Percentiles rank a stretch among this genome's conserved stretches.
Conservation (phyloP, 2,329 filamentous ascomycete species). For the Teratosphaeriaceae sp. region DNA sequence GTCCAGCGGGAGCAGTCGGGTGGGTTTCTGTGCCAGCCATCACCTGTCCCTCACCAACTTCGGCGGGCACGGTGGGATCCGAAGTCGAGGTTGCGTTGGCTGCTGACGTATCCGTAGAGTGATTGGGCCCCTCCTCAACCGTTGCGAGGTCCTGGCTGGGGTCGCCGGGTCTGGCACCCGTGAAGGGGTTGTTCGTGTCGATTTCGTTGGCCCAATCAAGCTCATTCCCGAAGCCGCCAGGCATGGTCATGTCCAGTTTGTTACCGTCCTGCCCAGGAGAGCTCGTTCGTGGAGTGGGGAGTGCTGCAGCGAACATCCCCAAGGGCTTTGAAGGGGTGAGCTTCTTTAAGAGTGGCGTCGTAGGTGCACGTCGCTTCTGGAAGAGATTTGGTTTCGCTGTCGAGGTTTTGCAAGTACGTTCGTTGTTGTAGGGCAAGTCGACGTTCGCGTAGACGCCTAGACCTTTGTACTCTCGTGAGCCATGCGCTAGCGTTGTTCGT, state of each 20-base stretch:
- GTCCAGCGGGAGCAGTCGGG: too few species aligned
- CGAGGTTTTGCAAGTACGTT: constrained; percentile 2
- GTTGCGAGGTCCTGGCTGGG: too few species aligned
- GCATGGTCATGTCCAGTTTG: neutral
- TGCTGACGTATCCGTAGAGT: too few species aligned
- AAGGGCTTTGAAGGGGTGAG: constrained; percentile 11
- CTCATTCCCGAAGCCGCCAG: neutral
- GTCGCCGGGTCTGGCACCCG: too few species aligned
- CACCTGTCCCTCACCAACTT: neutral
- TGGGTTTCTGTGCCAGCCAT: neutral
- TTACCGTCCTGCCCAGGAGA: neutral
- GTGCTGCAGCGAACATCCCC: neutral
- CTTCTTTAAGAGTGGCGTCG: constrained; percentile 9
- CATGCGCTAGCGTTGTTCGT: neutral
- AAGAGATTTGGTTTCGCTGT: constrained; percentile 6
- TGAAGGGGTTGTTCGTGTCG: too few species aligned
- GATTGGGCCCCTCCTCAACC: too few species aligned
- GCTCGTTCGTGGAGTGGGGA: neutral
- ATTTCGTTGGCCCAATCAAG: too few species aligned
- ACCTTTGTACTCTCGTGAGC: neutral
- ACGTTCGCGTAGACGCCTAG: neutral
- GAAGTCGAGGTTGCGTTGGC: too few species aligned
- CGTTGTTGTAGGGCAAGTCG: neutral
- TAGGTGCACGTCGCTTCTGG: constrained; percentile 10
- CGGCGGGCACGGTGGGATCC: too few species aligned